These are phyloP conservation scores for Penicillium sp. DNA, from an alignment of 2,329 filamentous ascomycete species.

Conservation along the genomic window DNA sequence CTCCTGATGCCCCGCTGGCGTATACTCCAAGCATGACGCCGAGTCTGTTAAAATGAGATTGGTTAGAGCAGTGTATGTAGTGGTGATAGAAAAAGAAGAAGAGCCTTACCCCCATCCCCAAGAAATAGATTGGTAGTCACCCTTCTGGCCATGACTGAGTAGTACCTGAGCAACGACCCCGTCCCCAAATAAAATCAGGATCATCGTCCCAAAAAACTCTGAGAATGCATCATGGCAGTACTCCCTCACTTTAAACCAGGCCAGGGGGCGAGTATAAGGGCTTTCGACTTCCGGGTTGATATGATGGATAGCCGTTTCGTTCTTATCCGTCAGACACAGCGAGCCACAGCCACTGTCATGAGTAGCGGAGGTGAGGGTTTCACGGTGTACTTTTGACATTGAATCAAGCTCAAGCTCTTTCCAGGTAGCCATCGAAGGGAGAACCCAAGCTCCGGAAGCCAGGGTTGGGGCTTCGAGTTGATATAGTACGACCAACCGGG, in stretches of 20 bases:
- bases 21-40: slow-evolving; percentile 70
- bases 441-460: not conserved
- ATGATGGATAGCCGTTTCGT: slow-evolving; percentile 16
- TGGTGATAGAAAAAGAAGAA: not conserved
- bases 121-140: slow-evolving; percentile 52
- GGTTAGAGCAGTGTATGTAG: not conserved
- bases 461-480: slow-evolving; percentile 3
- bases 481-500: slow-evolving; percentile 2
- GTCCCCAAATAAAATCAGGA: slow-evolving; percentile 67
- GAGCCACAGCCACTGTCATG: slow-evolving; percentile 20
- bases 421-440: slow-evolving; percentile 11
- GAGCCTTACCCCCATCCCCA: slow-evolving; percentile 49
- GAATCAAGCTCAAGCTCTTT: slow-evolving; percentile 2
- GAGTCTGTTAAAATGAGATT: slow-evolving; percentile 42
- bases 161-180: slow-evolving; percentile 69
- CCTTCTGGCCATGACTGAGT: slow-evolving; percentile 50
- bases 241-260: slow-evolving; percentile 56
- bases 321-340: slow-evolving; percentile 17
- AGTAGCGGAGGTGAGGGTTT: slow-evolving; percentile 9
- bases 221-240: slow-evolving; percentile 58
- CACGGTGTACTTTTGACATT: slow-evolving; percentile 19
- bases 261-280: slow-evolving; percentile 23
- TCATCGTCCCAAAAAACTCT: slow-evolving; percentile 67
- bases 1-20: slow-evolving; percentile 57
- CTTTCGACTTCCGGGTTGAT: slow-evolving; percentile 8